Conservation (phyloP, 1,139 yeast genomes). For the Candida sanyaensis region DNA sequence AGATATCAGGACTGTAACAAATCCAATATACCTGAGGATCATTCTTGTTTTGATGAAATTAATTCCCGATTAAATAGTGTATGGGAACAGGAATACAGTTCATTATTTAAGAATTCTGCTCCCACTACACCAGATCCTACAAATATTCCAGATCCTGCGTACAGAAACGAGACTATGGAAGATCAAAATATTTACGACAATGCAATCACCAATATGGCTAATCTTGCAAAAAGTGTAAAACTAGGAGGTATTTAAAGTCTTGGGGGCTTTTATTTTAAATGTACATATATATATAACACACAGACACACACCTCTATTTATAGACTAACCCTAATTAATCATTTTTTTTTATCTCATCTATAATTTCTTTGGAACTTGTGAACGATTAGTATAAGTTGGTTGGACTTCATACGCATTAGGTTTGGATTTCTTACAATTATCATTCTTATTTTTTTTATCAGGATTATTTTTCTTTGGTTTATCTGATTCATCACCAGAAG, state of each 20-base stretch:
- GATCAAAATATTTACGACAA: constrained; percentile 1
- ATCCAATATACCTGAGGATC: neutral
- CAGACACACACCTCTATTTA: neutral
- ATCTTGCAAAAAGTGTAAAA: constrained; percentile 10
- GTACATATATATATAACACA: neutral
- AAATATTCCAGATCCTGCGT: neutral
- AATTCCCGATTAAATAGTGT: constrained; percentile 13
- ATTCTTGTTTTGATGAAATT: constrained; percentile 13
- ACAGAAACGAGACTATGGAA: constrained; percentile 3
- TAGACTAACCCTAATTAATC: too few species aligned
- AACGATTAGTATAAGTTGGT: constrained; percentile 53
- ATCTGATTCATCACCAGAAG: constrained; percentile 41
- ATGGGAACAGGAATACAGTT: constrained; percentile 16
- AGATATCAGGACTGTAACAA: constrained; percentile 10
- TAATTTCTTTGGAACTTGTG: constrained; percentile 9
- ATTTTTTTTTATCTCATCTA: neutral
- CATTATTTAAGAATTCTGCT: constrained; percentile 1
- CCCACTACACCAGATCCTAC: constrained; percentile 1
- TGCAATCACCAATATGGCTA: constrained; percentile 7
- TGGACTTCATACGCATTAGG: constrained; percentile 75
- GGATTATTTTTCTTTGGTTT: constrained; percentile 10
- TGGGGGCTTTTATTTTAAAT: neutral
- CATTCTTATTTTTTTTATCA: neutral
- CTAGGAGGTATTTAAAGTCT: constrained; percentile 1
- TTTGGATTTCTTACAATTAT: constrained; percentile 15